phyloP scores from a whole-genome alignment of 2,329 filamentous ascomycete genomes.

The Gyromitra esculenta region DNA sequence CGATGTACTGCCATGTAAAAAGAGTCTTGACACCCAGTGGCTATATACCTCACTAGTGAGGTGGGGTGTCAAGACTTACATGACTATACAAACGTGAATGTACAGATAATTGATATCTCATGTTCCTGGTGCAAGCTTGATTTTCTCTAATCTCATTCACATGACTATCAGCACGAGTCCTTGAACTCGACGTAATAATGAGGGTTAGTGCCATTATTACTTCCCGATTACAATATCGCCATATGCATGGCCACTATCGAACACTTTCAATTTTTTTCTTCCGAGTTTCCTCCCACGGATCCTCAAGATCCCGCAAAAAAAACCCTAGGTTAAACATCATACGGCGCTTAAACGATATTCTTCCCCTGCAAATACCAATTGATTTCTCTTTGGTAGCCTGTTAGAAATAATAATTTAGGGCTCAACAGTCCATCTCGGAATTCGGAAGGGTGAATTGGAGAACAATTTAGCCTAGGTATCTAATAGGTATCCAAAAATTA shows the following conservation, averaged over 20 bases:
- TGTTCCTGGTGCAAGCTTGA: neutral
- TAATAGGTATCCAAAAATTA: neutral
- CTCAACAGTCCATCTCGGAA: slow-evolving; percentile 3
- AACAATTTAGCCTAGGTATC: slow-evolving; percentile 7
- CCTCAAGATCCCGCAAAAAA: neutral
- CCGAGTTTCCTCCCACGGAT: neutral
- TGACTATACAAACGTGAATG: neutral
- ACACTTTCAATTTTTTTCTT: neutral
- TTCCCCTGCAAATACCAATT: neutral
- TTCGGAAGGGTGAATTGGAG: slow-evolving; percentile 22
- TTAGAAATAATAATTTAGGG: neutral
- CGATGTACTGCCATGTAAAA: neutral
- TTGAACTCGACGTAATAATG: neutral
- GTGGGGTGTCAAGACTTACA: too few species aligned
- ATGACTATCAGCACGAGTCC: neutral
- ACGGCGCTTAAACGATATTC: neutral
- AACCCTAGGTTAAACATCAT: neutral
- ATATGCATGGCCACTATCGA: neutral
- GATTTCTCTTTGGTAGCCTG: neutral
- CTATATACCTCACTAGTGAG: too few species aligned
- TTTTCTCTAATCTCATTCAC: neutral
- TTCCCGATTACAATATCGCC: neutral
- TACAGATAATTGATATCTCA: neutral
- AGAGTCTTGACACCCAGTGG: too few species aligned
- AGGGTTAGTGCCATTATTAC: neutral